A percentile compares a stretch with the other conserved stretches of the same genome.
These are phyloP conservation scores for Penicillium sp. DNA, from an alignment of 2,329 filamentous ascomycete genomes.

Conservation along the genomic window DNA sequence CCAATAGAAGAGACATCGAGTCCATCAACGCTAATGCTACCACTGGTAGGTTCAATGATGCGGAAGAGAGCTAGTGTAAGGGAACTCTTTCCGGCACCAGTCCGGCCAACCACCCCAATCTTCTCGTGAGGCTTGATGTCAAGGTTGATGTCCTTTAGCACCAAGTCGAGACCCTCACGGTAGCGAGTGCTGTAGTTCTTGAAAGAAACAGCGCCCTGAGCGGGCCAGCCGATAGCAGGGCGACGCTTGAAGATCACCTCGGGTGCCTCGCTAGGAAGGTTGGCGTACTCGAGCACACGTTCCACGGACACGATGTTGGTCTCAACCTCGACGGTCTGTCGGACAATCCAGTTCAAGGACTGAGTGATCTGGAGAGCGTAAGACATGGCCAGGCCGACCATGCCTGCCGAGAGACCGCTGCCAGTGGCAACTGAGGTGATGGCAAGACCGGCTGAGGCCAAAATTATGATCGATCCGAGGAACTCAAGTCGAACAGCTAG, in stretches of 20 bases:
- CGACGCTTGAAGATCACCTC: constrained; percentile 86
- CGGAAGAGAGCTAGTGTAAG: constrained; percentile 90
- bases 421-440: constrained; percentile 72
- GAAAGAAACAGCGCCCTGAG: constrained; percentile 81
- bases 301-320: constrained; percentile 99
- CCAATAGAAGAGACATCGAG: constrained; percentile 89
- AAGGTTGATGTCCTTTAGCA: constrained; percentile 86
- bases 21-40: constrained; percentile 79
- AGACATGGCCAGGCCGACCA: constrained; percentile 91
- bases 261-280: constrained; percentile 84
- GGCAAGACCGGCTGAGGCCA: constrained; percentile 75
- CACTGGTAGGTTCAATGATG: constrained; percentile 81
- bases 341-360: constrained; percentile 97
- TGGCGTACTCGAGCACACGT: constrained; percentile 91
- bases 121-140: constrained; percentile 96
- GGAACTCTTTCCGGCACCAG: constrained; percentile 92
- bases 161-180: constrained; percentile 80
- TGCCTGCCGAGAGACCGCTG: constrained; percentile 61
- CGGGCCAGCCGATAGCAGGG: constrained; percentile 86
- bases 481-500: constrained; percentile 92
- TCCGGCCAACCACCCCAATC: constrained; percentile 94
- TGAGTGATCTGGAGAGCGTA: constrained; percentile 96
- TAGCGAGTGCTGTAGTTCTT: constrained; percentile 93
- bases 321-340: constrained; percentile 98
- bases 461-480: constrained; percentile 88